Evolutionary conservation across 495 filamentous ascomycete species (phyloP).

Genomic region (Hypomontagnella monticulosa): DNA sequence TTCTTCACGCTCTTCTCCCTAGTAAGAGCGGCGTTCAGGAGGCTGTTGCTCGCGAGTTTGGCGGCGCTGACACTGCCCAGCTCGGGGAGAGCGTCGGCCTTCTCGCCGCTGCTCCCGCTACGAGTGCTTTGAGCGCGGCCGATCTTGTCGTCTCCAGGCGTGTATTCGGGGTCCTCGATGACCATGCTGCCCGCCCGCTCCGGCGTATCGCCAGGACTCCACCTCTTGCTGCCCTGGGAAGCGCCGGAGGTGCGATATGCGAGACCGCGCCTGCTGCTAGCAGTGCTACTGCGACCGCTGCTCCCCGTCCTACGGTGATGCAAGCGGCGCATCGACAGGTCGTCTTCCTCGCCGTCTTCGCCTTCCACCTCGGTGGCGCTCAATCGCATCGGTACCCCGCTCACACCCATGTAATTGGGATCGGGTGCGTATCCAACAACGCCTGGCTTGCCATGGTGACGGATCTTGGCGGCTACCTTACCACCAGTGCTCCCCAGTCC

Average conservation of each 20-base stretch:
- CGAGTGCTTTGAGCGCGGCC: constrained; percentile 57
- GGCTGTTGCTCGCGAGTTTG: constrained; percentile 62
- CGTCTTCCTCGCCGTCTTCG: constrained; percentile 79
- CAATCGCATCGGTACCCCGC: constrained; percentile 85
- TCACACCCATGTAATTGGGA: constrained; percentile 75
- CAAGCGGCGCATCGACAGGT: constrained; percentile 61
- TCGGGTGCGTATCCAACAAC: constrained; percentile 74
- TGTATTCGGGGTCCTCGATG: constrained; percentile 48
- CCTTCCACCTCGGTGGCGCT: constrained; percentile 95
- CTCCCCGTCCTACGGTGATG: constrained; percentile 80
- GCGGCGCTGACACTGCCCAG: constrained; percentile 46
- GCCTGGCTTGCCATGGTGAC: constrained; percentile 79
- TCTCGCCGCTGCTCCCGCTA: constrained; percentile 65
- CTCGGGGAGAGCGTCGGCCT: constrained; percentile 60
- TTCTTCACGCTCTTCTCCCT: constrained; percentile 73
- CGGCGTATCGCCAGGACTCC: constrained; percentile 78
- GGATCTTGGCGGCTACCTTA: constrained; percentile 76
- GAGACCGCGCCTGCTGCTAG: constrained; percentile 70
- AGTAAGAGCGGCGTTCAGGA: constrained; percentile 61
- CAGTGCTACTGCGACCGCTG: constrained; percentile 78
- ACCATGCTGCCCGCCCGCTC: constrained; percentile 57
- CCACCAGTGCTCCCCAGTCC: constrained; percentile 62
- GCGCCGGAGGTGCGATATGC: constrained; percentile 62
- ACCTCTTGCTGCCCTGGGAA: constrained; percentile 58
- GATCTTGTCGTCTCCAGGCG: constrained; percentile 56